A percentile compares a stretch with the other conserved stretches of the same genome.
These are phyloP conservation scores for Didymellaceae sp. DNA, from an alignment of 2,329 filamentous ascomycete genomes.

Conservation along the genomic window DNA sequence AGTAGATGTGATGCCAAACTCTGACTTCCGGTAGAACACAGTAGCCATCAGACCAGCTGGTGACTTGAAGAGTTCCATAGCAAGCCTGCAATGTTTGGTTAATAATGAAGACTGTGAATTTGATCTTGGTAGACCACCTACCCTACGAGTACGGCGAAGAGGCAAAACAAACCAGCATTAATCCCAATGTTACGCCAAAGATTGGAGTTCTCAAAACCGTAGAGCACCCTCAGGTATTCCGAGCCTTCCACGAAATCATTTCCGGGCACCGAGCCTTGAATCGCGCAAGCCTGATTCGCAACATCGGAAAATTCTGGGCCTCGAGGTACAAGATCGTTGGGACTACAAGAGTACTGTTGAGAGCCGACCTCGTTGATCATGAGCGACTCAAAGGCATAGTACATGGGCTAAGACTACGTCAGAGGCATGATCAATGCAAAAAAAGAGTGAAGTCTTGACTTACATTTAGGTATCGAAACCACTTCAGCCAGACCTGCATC, in stretches of 20 bases:
- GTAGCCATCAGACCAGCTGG: constrained; percentile 5
- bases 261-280: constrained; percentile 62
- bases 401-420: constrained; percentile 69
- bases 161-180: constrained; percentile 50
- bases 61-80: constrained; percentile 1
- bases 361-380: constrained; percentile 73
- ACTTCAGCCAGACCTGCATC: constrained; percentile 61
- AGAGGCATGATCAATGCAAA: not conserved
- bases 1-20: not conserved
- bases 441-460: constrained; percentile 64
- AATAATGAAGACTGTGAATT: not conserved
- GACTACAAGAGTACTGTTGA: constrained; percentile 27
- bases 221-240: constrained; percentile 63
- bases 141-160: constrained; percentile 47
- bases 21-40: not conserved
- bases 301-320: constrained; percentile 23
- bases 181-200: constrained; percentile 53
- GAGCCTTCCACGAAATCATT: constrained; percentile 61
- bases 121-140: not conserved
- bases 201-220: constrained; percentile 32
- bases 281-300: constrained; percentile 59
- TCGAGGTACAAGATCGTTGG: constrained; percentile 25
- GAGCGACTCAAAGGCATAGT: constrained; percentile 75
- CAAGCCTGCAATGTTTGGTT: not conserved
- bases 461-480: constrained; percentile 62